Percentiles rank a stretch among this genome's conserved stretches.
Evolutionary conservation across 129 eudicot species (phyloP).

Genomic region (Kitagawia praeruptora): DNA sequence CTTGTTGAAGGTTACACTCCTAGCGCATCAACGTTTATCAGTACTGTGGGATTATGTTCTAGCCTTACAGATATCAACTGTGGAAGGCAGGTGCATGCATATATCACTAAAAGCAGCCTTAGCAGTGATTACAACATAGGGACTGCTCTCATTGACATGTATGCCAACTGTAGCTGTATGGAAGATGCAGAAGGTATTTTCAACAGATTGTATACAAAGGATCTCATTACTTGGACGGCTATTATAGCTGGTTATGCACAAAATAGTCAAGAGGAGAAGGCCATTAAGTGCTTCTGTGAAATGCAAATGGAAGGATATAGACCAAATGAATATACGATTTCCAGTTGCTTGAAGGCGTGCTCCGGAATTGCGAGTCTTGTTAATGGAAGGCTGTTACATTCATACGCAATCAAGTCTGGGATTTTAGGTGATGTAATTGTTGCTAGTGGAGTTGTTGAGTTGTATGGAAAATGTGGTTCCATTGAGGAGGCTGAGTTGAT

Average conservation of each 20-base stretch:
- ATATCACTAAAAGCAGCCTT: conserved; percentile 16
- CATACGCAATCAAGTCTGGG: conserved; percentile 21
- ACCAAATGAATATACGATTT: conserved; percentile 24
- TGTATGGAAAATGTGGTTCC: conserved; percentile 25
- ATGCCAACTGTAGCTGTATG: conserved; percentile 12
- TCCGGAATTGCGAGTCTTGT: conserved; percentile 10
- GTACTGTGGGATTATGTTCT: conserved; percentile 14
- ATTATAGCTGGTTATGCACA: conserved; percentile 15
- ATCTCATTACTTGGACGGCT: conserved; percentile 16
- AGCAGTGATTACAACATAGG: conserved; percentile 8
- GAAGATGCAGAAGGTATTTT: conserved; percentile 17
- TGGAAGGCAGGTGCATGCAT: conserved; percentile 28
- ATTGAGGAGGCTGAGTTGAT: conserved; percentile 19
- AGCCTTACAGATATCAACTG: conserved; percentile 1
- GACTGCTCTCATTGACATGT: conserved; percentile 24
- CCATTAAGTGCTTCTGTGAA: conserved; percentile 14
- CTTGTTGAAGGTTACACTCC: conserved; percentile 20
- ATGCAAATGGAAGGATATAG: conserved; percentile 20
- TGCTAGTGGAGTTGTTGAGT: conserved; percentile 19
- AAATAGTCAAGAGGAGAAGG: conserved; percentile 17
- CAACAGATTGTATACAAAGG: conserved; percentile 13
- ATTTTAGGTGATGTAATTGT: conserved; percentile 5
- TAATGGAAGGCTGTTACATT: conserved; percentile 21
- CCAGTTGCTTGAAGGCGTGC: conserved; percentile 18
- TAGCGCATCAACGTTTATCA: conserved; percentile 2